Base-by-base conservation (phyloP, 1,284 basidiomycete species). In the Cryptococcus neoformans region DNA sequence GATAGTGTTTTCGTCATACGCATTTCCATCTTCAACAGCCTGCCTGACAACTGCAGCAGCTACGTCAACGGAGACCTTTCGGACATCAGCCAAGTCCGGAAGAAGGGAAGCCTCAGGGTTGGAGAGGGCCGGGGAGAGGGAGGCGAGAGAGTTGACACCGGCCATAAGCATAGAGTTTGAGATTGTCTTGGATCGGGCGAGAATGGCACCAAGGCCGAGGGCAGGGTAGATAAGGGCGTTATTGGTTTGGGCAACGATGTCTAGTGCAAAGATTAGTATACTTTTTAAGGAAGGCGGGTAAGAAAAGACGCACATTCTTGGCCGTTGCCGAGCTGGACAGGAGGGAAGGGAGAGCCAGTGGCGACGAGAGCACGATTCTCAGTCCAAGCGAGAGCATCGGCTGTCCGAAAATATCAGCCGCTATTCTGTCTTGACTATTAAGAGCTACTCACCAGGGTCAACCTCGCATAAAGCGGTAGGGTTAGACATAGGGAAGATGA, bases 401-500 rank as follows among this genome's bases (percentile, higher is more conserved):
- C 28, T 28, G 4, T 28, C 28, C 3, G 28, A 4, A 28, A 28
- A 28, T 28, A 61, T 39, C 45, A 37, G 44, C 46, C 41, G 21
- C 10, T 10, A 7, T 39, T 35, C 4, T n/a, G n/a, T 10, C 11
- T 17, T 21, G 36, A 39, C 1, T 17, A 3, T 10, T 12, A 39
- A 44, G 11, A 44, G 8, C 28, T 28, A 28, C 28, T 28, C 28
- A 17, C 4, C 6, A 44, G 89, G 90, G 58, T 85, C 82, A 2
- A 88, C 87, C 73, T 92, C 90, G 47, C 85, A 85, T 53, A 92
- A 79, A 38, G 80, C 76, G 62, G 86, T 90, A 5, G 90, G 90
- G 75, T 93, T 93, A 51, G 86, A 88, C 64, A 92, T 80, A 10
- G 90, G 89, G 68, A 92, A 81, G 63, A 92, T 90, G 71, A 92